Percentiles rank a stretch among this genome's conserved stretches.
Conservation (phyloP, 805 yeast species). For the Candida vartiovaarae region DNA sequence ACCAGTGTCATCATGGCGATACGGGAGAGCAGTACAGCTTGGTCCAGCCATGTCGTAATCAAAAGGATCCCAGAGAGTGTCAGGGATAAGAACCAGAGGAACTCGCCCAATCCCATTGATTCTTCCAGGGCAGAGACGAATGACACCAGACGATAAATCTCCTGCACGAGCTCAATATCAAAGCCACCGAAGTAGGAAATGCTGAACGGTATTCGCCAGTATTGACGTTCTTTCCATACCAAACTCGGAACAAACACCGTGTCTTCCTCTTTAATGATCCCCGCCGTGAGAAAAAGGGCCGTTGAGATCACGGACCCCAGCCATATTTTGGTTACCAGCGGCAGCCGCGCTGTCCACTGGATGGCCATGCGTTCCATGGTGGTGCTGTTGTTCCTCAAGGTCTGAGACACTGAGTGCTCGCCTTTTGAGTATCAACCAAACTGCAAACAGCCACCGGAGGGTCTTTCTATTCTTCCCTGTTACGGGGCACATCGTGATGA, state of each 20-base stretch:
- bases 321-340: conserved; percentile 19
- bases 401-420: too few relatives aligned
- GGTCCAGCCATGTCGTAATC: conserved; percentile 5
- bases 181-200: conserved; percentile 16
- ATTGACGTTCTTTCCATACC: conserved; percentile 9
- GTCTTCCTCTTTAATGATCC: conserved; percentile 5
- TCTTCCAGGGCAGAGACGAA: conserved; percentile 13
- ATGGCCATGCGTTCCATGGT: conserved; percentile 19
- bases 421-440: too few relatives aligned
- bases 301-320: conserved; percentile 3
- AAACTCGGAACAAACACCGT: conserved; percentile 9
- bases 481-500: too few relatives aligned
- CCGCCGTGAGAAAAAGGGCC: conserved; percentile 10
- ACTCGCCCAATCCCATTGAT: conserved; percentile 5
- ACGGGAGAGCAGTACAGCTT: conserved; percentile 3
- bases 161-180: conserved; percentile 6
- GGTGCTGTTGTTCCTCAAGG: neutral
- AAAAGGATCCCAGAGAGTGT: neutral
- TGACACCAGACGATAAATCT: conserved; percentile 4
- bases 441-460: too few relatives aligned
- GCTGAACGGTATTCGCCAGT: conserved; percentile 18
- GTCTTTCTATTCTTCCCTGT: too few relatives aligned
- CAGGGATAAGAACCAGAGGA: conserved; percentile 15
- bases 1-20: conserved; percentile 9
- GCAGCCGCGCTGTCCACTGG: conserved; percentile 13